Percentiles rank a stretch among this genome's conserved stretches.
These are phyloP conservation scores for Sarcomyxa edulis DNA, from an alignment of 768 basidiomycete species.

Conservation along the genomic window DNA sequence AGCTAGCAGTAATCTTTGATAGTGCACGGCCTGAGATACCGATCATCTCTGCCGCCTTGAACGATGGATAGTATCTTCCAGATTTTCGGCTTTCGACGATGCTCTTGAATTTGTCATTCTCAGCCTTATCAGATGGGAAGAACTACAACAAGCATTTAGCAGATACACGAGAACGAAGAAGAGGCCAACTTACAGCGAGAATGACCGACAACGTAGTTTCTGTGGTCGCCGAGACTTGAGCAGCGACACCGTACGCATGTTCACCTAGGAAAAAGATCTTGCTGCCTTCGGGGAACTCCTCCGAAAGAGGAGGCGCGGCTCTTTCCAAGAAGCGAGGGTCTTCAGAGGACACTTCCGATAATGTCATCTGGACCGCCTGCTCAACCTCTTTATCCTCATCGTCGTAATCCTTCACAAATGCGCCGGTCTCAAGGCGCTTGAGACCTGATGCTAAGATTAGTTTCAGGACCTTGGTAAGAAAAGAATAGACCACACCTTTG, in stretches of 20 bases:
- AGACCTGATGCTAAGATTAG: constrained; percentile 49
- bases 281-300: constrained; percentile 87
- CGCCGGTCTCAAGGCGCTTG: constrained; percentile 82
- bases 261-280: constrained; percentile 96
- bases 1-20: constrained; percentile 88
- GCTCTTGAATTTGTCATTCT: constrained; percentile 73
- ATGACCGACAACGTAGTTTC: constrained; percentile 72
- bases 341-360: constrained; percentile 77
- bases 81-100: constrained; percentile 52
- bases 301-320: constrained; percentile 72
- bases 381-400: constrained; percentile 75
- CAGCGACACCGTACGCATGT: constrained; percentile 93
- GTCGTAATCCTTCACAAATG: constrained; percentile 95
- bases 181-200: constrained; percentile 60
- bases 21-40: constrained; percentile 74
- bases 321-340: constrained; percentile 85
- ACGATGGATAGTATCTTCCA: constrained; percentile 72
- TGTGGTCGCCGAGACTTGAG: constrained; percentile 74
- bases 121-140: constrained; percentile 77
- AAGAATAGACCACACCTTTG: constrained; percentile 57
- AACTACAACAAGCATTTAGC: constrained; percentile 43
- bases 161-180: neutral
- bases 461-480: neutral
- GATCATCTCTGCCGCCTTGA: constrained; percentile 68
- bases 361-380: constrained; percentile 82